Evolutionary conservation across 371 early-diverging fungal genomes (phyloP).

Genomic region (Syncephalastrum monosporum): DNA sequence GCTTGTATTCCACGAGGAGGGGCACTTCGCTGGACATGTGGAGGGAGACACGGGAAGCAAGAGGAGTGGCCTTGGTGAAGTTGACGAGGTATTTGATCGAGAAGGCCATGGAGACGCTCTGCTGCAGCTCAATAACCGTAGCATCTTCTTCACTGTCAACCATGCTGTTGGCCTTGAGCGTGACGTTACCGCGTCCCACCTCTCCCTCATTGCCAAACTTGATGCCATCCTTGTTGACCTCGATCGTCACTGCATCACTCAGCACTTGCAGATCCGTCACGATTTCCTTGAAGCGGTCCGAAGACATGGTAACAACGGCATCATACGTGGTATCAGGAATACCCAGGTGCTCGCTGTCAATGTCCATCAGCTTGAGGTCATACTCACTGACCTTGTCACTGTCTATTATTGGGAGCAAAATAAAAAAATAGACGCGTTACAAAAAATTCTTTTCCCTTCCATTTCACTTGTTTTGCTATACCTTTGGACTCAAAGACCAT

Average conservation of each 20-base stretch:
- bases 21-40: slow-evolving; percentile 88
- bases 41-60: slow-evolving; percentile 77
- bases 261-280: slow-evolving; percentile 85
- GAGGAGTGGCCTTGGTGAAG: slow-evolving; percentile 95
- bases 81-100: slow-evolving; percentile 92
- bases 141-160: slow-evolving; percentile 81
- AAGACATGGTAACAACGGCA: slow-evolving; percentile 85
- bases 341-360: slow-evolving; percentile 94
- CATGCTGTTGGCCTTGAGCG: slow-evolving; percentile 73
- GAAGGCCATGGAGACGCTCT: slow-evolving; percentile 83
- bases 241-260: slow-evolving; percentile 86
- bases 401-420: slow-evolving; percentile 37
- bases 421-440: background rate
- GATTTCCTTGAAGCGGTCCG: slow-evolving; percentile 90
- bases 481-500: slow-evolving; percentile 84
- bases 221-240: slow-evolving; percentile 91
- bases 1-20: slow-evolving; percentile 91
- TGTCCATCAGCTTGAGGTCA: slow-evolving; percentile 96
- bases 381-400: slow-evolving; percentile 90
- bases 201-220: slow-evolving; percentile 91
- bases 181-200: slow-evolving; percentile 82
- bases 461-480: slow-evolving; percentile 18
- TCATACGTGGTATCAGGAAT: slow-evolving; percentile 96
- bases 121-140: slow-evolving; percentile 75
- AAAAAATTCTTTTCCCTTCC: background rate